Base-by-base conservation (phyloP, 352 stramenopile species). In the Phytophthora pinifolia region DNA sequence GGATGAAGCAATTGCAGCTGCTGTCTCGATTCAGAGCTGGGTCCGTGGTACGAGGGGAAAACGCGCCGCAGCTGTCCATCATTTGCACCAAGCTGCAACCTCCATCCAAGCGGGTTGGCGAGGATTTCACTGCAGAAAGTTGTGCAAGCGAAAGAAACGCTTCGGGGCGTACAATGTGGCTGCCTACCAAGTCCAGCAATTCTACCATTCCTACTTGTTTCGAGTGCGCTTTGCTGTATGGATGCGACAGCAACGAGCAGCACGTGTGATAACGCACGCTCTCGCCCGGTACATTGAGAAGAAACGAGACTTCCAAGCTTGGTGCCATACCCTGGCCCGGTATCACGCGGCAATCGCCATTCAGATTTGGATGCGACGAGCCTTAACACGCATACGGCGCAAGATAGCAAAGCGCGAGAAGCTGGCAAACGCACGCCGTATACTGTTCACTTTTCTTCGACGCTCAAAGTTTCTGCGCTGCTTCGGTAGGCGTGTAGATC, bases 271-370 rank as follows among this genome's bases (percentile, higher is more conserved):
- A 31, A 83, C 68, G 2, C 62, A 58, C 3, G 51, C 46, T 32
- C 8, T 89, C 20, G 52, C 49, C 6, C 48, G 34, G 2, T 87
- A 86, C 61, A 68, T 56, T 14, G 58, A 54, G n/a, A 70, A 65
- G 32, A 64, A 62, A 4, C 58, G 61, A 1, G 47, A 82, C 44
- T 68, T 74, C 32, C 34, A 62, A 4, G 65, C 65, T 41, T 88
- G 76, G 75, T 54, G 50, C 6, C 49, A 71, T 35, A 64, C 69
- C 1, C 54, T 88, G 25, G 71, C 65, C n/a, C 59, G 63, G 1
- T 88, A 88, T 54, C 79, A 88, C 36, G 72, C 75, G 0, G 68
- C 73, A 7, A 73, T 78, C 15, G 37, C 69, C 14, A 76, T 89
- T 51, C 80, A 90, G 43, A 8, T 79, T 9, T 88, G 75, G 77